Evolutionary conservation across 2,329 filamentous ascomycete genomes (phyloP), one percentile per base, ranked within the genome.

Genomic region (Pyricularia sp.): DNA sequence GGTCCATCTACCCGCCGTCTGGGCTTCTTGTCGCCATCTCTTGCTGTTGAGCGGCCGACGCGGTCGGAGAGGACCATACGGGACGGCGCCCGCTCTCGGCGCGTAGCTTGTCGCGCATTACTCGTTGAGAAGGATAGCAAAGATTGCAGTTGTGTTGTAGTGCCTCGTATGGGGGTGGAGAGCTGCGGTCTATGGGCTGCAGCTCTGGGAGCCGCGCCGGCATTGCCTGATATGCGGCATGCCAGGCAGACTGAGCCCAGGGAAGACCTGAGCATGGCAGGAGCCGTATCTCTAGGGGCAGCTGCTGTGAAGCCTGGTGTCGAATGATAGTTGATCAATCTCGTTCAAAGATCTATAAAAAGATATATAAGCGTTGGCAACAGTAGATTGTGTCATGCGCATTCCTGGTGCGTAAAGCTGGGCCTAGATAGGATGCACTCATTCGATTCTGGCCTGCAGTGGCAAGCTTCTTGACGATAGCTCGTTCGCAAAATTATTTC

Each of bases 11-110:
- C 73, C 31, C 78, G 78, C 69, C 78, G 78, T 23, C 80, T 79
- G 10, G 76, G 77, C 69, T 73, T 79, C 69, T 74, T 76, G 31
- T 73, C 73, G 64, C 74, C 72, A 11, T 70, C 74, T 67, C 77
- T 75, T 58, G 77, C 73, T 58, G 81, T 77, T 6, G 79, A 69
- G 70, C 79, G 80, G 55, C 80, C 79, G 28, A 88, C 86, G 64
- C 79, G 80, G 72, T 86, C 81, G 10, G 86, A 86, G 7, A 88
- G 80, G 33, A 86, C 81, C 86, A 88, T 87, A 67, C 86, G 85
- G 61, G 85, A 85, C 50, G 86, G 83, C 68, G 71, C 68, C 26
- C 61, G 70, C 4, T 70, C 26, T 65, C 26, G 11, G 31, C 20
- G 64, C 64, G 17, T 31, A 14, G 64, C n/a, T 6, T 36, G 11